Conservation (phyloP, 2,329 filamentous ascomycete species). For the Fusarium fracticaudum region DNA sequence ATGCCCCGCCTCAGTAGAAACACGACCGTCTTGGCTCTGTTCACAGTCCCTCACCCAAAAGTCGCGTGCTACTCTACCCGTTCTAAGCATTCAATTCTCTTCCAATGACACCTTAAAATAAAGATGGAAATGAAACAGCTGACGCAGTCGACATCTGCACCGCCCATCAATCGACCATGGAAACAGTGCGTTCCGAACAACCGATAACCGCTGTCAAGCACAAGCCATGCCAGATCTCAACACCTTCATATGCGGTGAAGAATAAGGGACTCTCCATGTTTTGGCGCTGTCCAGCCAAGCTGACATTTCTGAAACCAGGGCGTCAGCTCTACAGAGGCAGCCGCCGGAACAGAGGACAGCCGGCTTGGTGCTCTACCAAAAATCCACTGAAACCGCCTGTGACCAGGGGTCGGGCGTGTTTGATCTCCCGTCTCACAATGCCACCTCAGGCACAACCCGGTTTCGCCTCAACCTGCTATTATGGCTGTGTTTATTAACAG, state of each 20-base stretch:
- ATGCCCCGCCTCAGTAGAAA: neutral
- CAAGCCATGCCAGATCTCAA: neutral
- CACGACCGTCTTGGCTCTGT: neutral
- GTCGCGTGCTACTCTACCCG: neutral
- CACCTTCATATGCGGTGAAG: neutral
- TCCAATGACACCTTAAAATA: neutral
- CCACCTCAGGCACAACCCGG: slow-evolving; percentile 32
- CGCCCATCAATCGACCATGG: neutral
- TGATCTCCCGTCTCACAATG: slow-evolving; percentile 41
- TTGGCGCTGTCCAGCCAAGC: neutral
- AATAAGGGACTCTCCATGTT: neutral
- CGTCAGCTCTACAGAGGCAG: neutral
- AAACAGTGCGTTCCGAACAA: neutral
- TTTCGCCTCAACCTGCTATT: slow-evolving; percentile 28
- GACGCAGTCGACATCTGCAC: neutral
- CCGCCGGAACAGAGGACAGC: slow-evolving; percentile 16
- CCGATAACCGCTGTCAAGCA: neutral
- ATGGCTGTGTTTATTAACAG: neutral
- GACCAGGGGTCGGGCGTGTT: slow-evolving; percentile 17
- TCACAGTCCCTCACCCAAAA: neutral
- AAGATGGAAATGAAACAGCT: neutral
- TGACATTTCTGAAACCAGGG: slow-evolving; percentile 14
- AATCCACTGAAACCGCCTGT: neutral
- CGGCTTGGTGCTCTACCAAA: slow-evolving; percentile 20
- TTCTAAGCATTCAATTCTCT: neutral